Base-by-base conservation (phyloP, 1,284 basidiomycete species). In the Caloboletus firmus region DNA sequence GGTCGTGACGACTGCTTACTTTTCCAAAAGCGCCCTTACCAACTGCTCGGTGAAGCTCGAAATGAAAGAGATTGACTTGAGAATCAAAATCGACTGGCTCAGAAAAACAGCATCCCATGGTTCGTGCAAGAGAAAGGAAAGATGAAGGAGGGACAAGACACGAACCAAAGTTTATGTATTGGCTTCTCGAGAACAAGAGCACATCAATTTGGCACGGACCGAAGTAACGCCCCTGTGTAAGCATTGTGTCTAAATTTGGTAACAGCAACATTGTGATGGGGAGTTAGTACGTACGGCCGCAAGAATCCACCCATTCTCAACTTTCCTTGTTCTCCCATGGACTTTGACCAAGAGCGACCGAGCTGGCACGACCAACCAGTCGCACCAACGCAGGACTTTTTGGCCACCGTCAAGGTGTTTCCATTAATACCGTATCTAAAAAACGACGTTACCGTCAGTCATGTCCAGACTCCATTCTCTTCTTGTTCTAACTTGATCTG, bases 21-120 rank as follows among this genome's bases (percentile, higher is more conserved):
- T 97, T 98, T 66, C 95, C 95, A 76, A 98, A 98, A n/a, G 95
- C 94, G 46, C 95, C 95, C 72, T 95, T 96, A 52, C 95, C 95
- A 10, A 98, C 93, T 30, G 91, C 90, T 50, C 93, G 83, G 64
- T 97, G 84, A 44, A 98, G 86, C 69, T 95, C 93, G 70, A 98
- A 98, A 75, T 98, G 95, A 75, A 91, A 98, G 49, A 98, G 87
- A 68, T 89, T 93, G 72, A 96, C 91, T 69, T 97, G 94, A 49
- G 85, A 84, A 62, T 96, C 91, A 74, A 95, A 95, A 79, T 98
- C 93, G 68, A 98, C 86, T 31, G 91, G 90, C 75, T 93, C 78
- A 67, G 84, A 83, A 61, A 82, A 76, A 67, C 83, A 74, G 67
- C 71, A 75, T 63, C 84, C 82, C 81, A 86, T 85, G 55, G 70